Base-by-base conservation (phyloP, 768 basidiomycete genomes). In the Mycena pura region DNA sequence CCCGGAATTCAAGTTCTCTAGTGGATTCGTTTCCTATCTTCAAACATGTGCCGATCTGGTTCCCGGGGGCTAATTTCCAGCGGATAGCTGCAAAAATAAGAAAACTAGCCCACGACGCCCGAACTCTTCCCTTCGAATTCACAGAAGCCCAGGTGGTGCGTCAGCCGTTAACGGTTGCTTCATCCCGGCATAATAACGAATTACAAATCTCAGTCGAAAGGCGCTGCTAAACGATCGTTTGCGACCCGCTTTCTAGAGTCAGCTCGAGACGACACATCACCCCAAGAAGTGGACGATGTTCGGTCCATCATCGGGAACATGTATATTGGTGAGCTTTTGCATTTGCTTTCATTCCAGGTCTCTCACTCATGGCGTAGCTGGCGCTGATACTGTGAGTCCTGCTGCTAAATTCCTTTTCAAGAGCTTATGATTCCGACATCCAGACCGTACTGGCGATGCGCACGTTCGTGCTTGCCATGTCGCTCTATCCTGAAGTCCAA, bases 401-500 rank as follows among this genome's bases (percentile, higher is more conserved):
- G 17, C 10, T 9, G 9, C 34, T 17, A 36, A 9, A 9, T 36
- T 9, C 17, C 34, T 36, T 36, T 9, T 36, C 9, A 9, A 9
- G 9, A 36, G 17, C 9, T 17, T 17, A 17, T 9, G 17, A 17
- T 36, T 36, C 17, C 17, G 9, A 9, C 17, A 9, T 36, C 34
- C 17, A 62, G 60, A 62, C 53, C 5, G 60, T 59, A 27, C 25
- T 45, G 9, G 44, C 50, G n/a, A 19, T 63, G n/a, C 24, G 24
- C 19, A 51, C 34, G 19, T 63, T 63, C 57, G 50, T 63, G 5
- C 40, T 70, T 15, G 68, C 64, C 15, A 71, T 72, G 70, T 53
- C 62, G 2, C 56, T 62, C 19, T 52, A 69, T 55, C 72, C 68
- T 5, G 69, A 67, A 6, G 46, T 68, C 9, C 70, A 69, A 39